Evolutionary conservation across 2,329 filamentous ascomycete species (phyloP).

Genomic region (Ceratocystis harringtonii): DNA sequence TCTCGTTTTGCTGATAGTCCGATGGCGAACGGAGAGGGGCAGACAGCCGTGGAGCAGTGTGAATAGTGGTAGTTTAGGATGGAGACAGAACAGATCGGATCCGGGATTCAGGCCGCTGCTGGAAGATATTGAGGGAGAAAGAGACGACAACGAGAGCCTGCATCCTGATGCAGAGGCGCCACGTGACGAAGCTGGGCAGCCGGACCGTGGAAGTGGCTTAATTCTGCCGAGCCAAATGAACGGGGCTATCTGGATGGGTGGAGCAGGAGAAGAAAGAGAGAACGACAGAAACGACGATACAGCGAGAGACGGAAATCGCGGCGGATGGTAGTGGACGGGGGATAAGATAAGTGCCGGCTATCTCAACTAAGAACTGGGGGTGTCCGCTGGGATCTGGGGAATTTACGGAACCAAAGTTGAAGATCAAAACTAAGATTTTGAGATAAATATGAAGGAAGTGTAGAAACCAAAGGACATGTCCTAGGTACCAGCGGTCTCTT

Average conservation of each 20-base stretch:
- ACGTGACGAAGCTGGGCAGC: not conserved
- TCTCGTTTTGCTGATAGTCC: conserved; percentile 33
- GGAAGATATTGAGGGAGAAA: not conserved
- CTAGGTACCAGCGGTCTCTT: no score
- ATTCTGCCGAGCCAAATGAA: not conserved
- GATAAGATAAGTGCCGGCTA: not conserved
- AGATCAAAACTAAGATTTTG: no score
- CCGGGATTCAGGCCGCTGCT: not conserved
- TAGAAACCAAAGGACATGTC: no score
- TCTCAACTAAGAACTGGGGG: not conserved
- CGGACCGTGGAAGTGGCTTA: not conserved
- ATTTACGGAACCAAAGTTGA: no score
- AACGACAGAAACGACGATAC: not conserved
- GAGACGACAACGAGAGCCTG: not conserved
- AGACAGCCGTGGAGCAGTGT: not conserved
- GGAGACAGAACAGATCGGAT: not conserved
- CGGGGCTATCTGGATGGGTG: not conserved
- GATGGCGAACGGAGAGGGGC: not conserved
- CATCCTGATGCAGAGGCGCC: not conserved
- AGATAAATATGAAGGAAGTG: no score
- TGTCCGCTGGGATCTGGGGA: no score
- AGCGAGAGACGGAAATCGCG: not conserved
- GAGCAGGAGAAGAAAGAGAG: not conserved
- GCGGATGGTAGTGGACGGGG: not conserved
- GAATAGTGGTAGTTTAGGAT: not conserved